Evolutionary conservation across 441 rosid species (phyloP).

Genomic region (Populus hybrid): DNA sequence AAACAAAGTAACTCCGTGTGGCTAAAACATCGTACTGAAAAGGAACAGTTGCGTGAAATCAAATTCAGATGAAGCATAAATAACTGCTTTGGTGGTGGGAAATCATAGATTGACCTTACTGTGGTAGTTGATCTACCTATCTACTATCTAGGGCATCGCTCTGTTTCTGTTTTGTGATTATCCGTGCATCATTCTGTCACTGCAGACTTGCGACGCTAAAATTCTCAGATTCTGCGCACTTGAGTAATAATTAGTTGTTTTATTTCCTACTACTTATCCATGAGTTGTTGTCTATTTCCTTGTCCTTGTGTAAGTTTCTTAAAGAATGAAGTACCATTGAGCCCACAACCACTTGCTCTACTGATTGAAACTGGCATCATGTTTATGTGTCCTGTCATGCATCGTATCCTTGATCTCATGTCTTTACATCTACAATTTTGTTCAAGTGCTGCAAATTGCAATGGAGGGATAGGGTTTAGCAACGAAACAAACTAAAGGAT

Average conservation of each 20-base stretch:
- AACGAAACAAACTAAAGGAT: background rate
- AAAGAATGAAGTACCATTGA: background rate
- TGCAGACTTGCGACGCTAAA: background rate
- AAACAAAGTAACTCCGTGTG: background rate
- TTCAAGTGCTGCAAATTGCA: background rate
- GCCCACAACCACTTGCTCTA: conserved; percentile 5
- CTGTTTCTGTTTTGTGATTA: background rate
- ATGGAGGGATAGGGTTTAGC: background rate
- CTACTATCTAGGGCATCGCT: background rate
- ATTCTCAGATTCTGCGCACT: background rate
- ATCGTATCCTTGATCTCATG: background rate
- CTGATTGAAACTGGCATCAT: conserved; percentile 7
- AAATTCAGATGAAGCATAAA: background rate
- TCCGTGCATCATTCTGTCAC: background rate
- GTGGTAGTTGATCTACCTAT: background rate
- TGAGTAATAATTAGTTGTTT: background rate
- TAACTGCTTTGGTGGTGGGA: background rate
- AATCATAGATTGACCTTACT: background rate
- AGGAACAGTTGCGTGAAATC: background rate
- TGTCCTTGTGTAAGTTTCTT: background rate
- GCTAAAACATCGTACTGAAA: background rate
- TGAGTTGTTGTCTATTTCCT: background rate
- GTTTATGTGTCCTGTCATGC: background rate
- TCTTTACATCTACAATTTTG: background rate
- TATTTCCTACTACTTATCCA: background rate